These are phyloP conservation scores for Metschnikowia orientalis DNA, from an alignment of 805 yeast species.

Conservation along the genomic window DNA sequence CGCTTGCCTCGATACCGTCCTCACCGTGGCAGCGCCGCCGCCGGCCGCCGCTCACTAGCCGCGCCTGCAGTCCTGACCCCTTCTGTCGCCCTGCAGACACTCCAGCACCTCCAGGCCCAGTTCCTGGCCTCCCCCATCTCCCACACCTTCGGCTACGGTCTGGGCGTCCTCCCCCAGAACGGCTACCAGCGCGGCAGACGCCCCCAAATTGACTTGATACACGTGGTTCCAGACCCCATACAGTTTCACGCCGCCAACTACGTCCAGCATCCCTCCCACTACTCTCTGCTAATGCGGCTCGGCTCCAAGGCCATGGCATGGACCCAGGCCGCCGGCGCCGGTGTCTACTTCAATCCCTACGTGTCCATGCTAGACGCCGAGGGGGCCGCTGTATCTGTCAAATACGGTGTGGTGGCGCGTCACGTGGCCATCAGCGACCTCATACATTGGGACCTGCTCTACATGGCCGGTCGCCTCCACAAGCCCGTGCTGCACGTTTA, in stretches of 20 bases:
- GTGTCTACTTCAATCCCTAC: constrained; percentile 91
- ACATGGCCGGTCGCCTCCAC: constrained; percentile 88
- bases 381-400: constrained; percentile 42
- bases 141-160: constrained; percentile 90
- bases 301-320: constrained; percentile 34
- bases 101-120: constrained; percentile 7
- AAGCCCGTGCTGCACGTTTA: constrained; percentile 81
- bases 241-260: constrained; percentile 77
- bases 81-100: too few relatives aligned
- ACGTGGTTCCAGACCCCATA: constrained; percentile 69
- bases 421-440: constrained; percentile 62
- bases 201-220: constrained; percentile 82
- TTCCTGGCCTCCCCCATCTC: constrained; percentile 55
- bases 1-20: too few relatives aligned
- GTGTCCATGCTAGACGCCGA: constrained; percentile 51
- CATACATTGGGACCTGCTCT: constrained; percentile 79
- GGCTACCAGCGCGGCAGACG: constrained; percentile 33
- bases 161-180: constrained; percentile 80
- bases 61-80: too few relatives aligned
- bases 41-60: too few relatives aligned
- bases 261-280: constrained; percentile 65
- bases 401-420: constrained; percentile 81
- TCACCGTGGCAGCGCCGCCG: too few relatives aligned
- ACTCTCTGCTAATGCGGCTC: constrained; percentile 59
- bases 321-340: constrained; percentile 74